Percentiles rank a stretch among this genome's conserved stretches.
Conservation (phyloP, 2,329 filamentous ascomycete genomes). For the Botrytis squamosa region DNA sequence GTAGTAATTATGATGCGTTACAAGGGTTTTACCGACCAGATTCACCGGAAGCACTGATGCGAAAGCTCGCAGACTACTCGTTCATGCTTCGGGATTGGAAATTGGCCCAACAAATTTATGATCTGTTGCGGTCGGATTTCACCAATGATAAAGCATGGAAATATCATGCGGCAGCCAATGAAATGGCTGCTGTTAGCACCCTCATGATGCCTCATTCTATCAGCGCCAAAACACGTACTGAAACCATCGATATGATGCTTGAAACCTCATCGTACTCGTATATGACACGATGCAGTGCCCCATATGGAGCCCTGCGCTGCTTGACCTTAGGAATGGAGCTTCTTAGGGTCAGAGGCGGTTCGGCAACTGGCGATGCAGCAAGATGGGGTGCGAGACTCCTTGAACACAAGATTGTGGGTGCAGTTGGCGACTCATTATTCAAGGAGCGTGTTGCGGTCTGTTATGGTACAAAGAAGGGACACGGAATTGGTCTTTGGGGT, state of each 20-base stretch:
- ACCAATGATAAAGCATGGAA: conserved; percentile 96
- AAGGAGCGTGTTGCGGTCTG: conserved; percentile 84
- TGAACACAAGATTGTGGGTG: conserved; percentile 72
- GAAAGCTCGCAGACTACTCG: conserved; percentile 89
- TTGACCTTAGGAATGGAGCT: conserved; percentile 78
- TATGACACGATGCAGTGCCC: conserved; percentile 74
- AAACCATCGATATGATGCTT: conserved; percentile 81
- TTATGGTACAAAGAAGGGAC: conserved; percentile 71
- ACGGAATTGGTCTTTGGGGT: conserved; percentile 67
- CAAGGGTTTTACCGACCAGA: conserved; percentile 83
- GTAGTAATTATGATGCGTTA: conserved; percentile 73
- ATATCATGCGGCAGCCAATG: conserved; percentile 88
- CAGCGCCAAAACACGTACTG: conserved; percentile 72
- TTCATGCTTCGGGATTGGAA: conserved; percentile 98
- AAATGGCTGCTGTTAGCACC: conserved; percentile 87
- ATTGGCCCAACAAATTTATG: conserved; percentile 86
- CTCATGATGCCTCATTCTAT: conserved; percentile 73
- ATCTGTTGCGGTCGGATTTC: conserved; percentile 84
- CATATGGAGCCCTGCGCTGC: conserved; percentile 78
- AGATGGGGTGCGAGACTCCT: conserved; percentile 80
- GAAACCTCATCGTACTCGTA: conserved; percentile 93
- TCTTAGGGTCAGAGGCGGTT: conserved; percentile 74
- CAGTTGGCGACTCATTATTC: conserved; percentile 75
- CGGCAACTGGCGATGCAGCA: conserved; percentile 81
- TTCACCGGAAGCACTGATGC: conserved; percentile 83